These are phyloP conservation scores for Protomyces inouyei DNA, from an alignment of 1,139 yeast genomes.

Conservation along the genomic window DNA sequence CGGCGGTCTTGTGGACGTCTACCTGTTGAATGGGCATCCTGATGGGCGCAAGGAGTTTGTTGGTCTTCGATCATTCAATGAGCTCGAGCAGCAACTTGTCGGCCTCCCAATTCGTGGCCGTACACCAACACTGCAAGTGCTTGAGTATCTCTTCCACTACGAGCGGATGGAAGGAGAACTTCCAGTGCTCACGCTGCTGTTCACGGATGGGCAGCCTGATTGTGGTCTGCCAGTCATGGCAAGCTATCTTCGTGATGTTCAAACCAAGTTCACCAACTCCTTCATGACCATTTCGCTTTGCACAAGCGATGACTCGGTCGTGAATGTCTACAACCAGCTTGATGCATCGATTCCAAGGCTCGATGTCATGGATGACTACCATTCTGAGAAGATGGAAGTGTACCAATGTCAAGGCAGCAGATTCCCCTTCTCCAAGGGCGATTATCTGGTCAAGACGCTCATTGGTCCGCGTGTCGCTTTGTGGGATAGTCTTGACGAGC, in stretches of 20 bases:
- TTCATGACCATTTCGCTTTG: conserved; percentile 23
- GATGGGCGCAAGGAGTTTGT: conserved; percentile 25
- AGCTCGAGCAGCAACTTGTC: conserved; percentile 10
- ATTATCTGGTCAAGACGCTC: conserved; percentile 22
- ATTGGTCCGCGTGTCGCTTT: conserved; percentile 13
- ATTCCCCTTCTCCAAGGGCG: conserved; percentile 20
- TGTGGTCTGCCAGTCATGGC: conserved; percentile 20
- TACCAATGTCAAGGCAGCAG: conserved; percentile 2
- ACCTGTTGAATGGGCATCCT: conserved; percentile 14
- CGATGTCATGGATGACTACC: conserved; percentile 24
- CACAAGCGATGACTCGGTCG: conserved; percentile 22
- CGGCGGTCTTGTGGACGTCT: conserved; percentile 12
- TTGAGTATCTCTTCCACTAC: conserved; percentile 15
- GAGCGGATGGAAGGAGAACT: conserved; percentile 20
- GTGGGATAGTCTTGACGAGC: conserved; percentile 22
- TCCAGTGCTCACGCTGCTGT: conserved; percentile 19
- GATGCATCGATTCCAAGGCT: conserved; percentile 9
- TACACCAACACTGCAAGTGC: conserved; percentile 18
- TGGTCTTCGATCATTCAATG: conserved; percentile 2
- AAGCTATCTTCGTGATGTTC: background rate
- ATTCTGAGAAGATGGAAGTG: conserved; percentile 4
- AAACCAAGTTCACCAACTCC: background rate
- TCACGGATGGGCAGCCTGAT: conserved; percentile 24
- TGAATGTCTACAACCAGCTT: conserved; percentile 15
- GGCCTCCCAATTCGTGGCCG: conserved; percentile 19